These are phyloP conservation scores for Aureobasidium melanogenum DNA, from an alignment of 2,329 filamentous ascomycete species.

Conservation along the genomic window DNA sequence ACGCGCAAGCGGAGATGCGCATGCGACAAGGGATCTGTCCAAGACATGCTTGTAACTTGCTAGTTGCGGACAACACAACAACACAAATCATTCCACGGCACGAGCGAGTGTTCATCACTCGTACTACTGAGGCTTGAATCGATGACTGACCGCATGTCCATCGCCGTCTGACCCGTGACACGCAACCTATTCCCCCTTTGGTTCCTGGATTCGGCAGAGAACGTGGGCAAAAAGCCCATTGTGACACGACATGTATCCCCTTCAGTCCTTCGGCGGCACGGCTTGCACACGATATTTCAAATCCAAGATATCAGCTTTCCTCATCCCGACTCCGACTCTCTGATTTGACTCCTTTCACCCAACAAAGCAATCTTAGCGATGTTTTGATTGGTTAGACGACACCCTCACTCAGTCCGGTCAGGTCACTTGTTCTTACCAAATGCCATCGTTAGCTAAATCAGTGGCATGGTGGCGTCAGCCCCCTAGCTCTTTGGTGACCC, in stretches of 20 bases:
- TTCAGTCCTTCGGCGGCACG: background rate
- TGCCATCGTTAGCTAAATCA: background rate
- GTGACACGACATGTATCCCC: background rate
- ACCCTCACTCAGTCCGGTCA: background rate
- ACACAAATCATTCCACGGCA: background rate
- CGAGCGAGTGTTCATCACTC: background rate
- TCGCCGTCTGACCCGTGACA: constrained; percentile 5
- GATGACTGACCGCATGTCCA: constrained; percentile 2
- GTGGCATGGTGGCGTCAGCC: constrained; percentile 7
- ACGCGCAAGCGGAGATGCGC: background rate
- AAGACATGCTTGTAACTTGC: background rate
- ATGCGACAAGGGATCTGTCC: background rate
- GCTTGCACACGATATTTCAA: background rate
- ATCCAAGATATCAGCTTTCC: background rate
- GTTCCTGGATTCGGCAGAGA: constrained; percentile 3
- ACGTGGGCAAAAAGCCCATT: constrained; percentile 6
- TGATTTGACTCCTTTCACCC: background rate
- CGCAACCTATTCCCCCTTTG: constrained; percentile 5
- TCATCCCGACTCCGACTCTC: background rate
- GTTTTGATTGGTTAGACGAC: background rate
- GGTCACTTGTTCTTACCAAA: background rate
- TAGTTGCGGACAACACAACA: background rate
- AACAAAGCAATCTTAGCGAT: background rate
- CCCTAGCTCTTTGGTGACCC: background rate
- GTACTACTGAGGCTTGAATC: constrained; percentile 1